phyloP scores from a whole-genome alignment of 2,329 filamentous ascomycete genomes.

The Pseudogymnoascus sp. region DNA sequence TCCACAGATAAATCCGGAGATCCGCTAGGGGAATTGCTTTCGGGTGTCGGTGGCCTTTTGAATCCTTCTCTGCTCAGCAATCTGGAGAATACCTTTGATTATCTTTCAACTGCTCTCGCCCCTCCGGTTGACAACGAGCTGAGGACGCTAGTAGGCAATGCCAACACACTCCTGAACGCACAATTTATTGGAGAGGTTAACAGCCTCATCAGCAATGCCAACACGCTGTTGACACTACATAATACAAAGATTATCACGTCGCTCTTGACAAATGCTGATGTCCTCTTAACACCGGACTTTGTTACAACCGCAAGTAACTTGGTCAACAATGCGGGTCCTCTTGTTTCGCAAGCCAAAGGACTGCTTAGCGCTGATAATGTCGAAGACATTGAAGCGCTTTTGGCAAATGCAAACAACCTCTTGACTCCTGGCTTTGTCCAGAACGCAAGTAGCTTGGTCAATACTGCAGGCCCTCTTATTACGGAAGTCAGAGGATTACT shows the following conservation, averaged over 20 bases:
- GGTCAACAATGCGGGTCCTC: not conserved
- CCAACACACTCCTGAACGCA: constrained; percentile 12
- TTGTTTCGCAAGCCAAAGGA: not conserved
- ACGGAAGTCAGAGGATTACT: not conserved
- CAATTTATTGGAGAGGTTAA: not conserved
- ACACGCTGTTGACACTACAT: not conserved
- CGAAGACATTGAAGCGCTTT: not conserved
- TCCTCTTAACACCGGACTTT: constrained; percentile 18
- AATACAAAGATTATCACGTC: not conserved
- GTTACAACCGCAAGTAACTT: not conserved
- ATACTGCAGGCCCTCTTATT: not conserved
- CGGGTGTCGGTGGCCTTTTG: not conserved
- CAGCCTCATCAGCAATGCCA: not conserved
- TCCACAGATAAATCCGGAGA: not conserved
- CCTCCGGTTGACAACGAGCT: not conserved
- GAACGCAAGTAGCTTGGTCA: not conserved
- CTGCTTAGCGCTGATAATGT: not conserved
- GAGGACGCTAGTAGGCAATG: not conserved
- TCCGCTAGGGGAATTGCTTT: not conserved
- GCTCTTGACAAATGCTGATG: constrained; percentile 3
- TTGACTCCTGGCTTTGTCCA: not conserved
- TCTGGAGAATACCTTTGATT: not conserved
- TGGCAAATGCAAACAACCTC: not conserved
- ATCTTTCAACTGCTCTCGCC: not conserved
- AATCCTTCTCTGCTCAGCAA: not conserved